Conservation (phyloP, 768 basidiomycete species). For the Amanita molliuscula region DNA sequence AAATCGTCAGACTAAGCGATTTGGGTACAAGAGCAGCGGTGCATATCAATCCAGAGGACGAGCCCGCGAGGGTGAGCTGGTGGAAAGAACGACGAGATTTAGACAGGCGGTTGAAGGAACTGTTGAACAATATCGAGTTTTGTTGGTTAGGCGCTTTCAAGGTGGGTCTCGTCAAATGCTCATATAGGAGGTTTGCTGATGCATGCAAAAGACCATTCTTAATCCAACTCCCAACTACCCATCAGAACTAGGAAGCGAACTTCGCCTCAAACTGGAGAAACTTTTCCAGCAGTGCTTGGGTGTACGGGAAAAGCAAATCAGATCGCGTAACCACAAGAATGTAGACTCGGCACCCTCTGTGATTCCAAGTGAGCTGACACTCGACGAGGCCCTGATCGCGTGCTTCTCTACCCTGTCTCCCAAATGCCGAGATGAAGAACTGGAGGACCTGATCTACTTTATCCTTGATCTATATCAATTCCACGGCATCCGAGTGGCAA, state of each 20-base stretch:
- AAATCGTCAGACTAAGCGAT: conserved; percentile 76
- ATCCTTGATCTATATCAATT: conserved; percentile 91
- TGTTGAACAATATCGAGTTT: conserved; percentile 83
- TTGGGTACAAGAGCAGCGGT: conserved; percentile 64
- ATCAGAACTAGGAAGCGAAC: conserved; percentile 35
- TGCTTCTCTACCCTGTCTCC: conserved; percentile 81
- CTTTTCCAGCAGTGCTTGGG: conserved; percentile 60
- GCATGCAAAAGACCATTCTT: conserved; percentile 46
- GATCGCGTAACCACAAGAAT: conserved; percentile 25
- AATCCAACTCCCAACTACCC: conserved; percentile 34
- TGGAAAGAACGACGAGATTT: conserved; percentile 74
- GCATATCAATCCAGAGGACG: conserved; percentile 57
- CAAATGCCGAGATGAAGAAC: conserved; percentile 81
- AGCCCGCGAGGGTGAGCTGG: conserved; percentile 63
- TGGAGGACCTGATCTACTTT: conserved; percentile 93
- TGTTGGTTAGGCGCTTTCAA: conserved; percentile 98
- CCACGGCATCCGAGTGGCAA: conserved; percentile 80
- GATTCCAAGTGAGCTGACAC: conserved; percentile 32
- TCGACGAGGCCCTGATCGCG: conserved; percentile 71
- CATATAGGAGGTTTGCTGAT: not conserved
- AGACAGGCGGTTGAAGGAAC: conserved; percentile 63
- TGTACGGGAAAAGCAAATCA: conserved; percentile 53
- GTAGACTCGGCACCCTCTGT: conserved; percentile 19
- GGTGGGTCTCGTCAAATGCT: conserved; percentile 31
- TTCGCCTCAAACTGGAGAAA: conserved; percentile 63